phyloP scores from a whole-genome alignment of 2,329 filamentous ascomycete species.

The Paraconiothyrium sp. region DNA sequence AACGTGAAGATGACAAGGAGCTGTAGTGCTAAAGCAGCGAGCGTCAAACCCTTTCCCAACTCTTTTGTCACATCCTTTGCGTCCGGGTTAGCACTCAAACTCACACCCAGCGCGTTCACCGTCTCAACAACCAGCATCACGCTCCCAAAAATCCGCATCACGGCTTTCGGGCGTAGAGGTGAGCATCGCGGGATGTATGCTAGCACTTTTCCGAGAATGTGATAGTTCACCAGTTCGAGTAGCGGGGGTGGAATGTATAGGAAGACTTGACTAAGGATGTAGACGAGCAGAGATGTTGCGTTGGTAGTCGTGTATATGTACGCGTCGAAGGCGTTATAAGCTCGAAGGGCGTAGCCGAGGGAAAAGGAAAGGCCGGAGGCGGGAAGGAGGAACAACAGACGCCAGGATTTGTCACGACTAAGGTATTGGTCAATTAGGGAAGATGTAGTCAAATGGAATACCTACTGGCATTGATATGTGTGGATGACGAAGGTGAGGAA shows the following conservation, averaged over 20 bases:
- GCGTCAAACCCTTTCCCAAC: constrained; percentile 55
- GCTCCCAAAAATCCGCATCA: constrained; percentile 64
- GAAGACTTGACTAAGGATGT: constrained; percentile 44
- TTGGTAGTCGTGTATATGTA: constrained; percentile 55
- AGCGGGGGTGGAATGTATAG: constrained; percentile 52
- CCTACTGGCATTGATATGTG: constrained; percentile 63
- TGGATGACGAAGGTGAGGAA: constrained; percentile 54
- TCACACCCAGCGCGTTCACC: constrained; percentile 59
- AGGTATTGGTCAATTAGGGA: neutral
- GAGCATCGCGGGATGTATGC: constrained; percentile 63
- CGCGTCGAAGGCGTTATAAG: constrained; percentile 58
- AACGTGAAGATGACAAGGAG: constrained; percentile 57
- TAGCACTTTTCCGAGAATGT: constrained; percentile 65
- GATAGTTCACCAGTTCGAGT: constrained; percentile 62
- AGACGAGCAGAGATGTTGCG: constrained; percentile 50
- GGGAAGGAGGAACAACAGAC: constrained; percentile 60
- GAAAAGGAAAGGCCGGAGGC: constrained; percentile 62
- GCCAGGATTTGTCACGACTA: constrained; percentile 63
- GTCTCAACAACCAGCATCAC: constrained; percentile 60
- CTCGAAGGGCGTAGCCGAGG: constrained; percentile 62
- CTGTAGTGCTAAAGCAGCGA: constrained; percentile 58
- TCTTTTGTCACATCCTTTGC: constrained; percentile 41
- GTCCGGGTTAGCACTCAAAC: constrained; percentile 47
- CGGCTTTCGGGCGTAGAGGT: constrained; percentile 59
- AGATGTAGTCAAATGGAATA: constrained; percentile 16